These are phyloP conservation scores for Blastocystis sp. DNA, from an alignment of 352 stramenopile genomes.

Conservation along the genomic window DNA sequence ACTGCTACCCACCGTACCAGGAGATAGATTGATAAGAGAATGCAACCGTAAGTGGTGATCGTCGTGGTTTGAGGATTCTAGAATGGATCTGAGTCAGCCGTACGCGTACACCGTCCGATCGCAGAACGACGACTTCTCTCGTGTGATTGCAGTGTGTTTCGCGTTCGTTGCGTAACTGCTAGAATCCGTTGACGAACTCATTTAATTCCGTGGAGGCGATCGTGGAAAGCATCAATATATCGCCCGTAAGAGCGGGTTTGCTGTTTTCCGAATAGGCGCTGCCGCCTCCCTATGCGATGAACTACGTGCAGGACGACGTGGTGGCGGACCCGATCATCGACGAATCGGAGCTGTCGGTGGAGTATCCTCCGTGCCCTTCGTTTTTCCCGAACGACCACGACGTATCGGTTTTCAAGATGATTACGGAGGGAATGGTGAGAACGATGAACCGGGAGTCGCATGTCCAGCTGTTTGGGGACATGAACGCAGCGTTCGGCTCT, in stretches of 20 bases:
- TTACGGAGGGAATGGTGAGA: slow-evolving; percentile 32
- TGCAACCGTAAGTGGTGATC: slow-evolving; percentile 5
- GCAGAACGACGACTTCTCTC: neutral
- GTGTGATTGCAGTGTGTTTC: slow-evolving; percentile 4
- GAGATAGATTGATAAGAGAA: no score
- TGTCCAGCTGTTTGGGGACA: neutral
- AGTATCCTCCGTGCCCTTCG: slow-evolving; percentile 31
- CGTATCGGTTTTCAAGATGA: slow-evolving; percentile 42
- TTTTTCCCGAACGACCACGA: slow-evolving; percentile 5
- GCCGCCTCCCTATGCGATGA: neutral
- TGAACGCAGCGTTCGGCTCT: neutral
- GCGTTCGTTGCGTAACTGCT: neutral
- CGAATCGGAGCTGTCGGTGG: neutral
- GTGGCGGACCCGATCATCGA: neutral
- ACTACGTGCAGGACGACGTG: neutral
- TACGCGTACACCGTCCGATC: slow-evolving; percentile 21
- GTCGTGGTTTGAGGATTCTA: neutral
- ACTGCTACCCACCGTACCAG: no score
- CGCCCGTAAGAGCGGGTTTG: neutral
- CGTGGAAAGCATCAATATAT: slow-evolving; percentile 33
- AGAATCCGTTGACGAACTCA: slow-evolving; percentile 70
- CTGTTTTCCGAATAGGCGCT: neutral
- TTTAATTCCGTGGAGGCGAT: slow-evolving; percentile 64
- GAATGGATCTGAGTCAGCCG: neutral
- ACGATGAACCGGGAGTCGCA: neutral